These are phyloP conservation scores for Eutrema salsugineum DNA, from an alignment of 441 rosid species.

Conservation along the genomic window DNA sequence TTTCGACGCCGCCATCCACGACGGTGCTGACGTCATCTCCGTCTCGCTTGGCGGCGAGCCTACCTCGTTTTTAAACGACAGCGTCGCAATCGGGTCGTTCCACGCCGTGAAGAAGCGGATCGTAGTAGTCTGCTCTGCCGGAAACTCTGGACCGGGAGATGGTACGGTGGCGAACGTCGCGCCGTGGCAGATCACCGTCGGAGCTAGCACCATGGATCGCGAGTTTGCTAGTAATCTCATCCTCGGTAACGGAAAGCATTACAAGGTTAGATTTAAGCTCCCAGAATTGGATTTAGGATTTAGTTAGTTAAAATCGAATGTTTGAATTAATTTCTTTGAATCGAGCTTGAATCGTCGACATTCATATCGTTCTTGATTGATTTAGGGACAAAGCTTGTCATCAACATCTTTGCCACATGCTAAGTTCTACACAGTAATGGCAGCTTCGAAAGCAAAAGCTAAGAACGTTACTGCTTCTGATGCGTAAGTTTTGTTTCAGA, in stretches of 20 bases:
- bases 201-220: slow-evolving; percentile 71
- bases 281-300: not conserved
- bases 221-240: slow-evolving; percentile 53
- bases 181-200: slow-evolving; percentile 78
- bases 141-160: slow-evolving; percentile 58
- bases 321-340: not conserved
- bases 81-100: slow-evolving; percentile 57
- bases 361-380: not conserved
- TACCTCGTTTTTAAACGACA: slow-evolving; percentile 37
- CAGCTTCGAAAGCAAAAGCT: slow-evolving; percentile 39
- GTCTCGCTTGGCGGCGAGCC: slow-evolving; percentile 54
- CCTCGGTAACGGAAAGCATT: slow-evolving; percentile 44
- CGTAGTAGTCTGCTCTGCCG: slow-evolving; percentile 56
- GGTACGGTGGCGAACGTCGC: slow-evolving; percentile 48
- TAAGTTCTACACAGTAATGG: slow-evolving; percentile 39
- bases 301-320: not conserved
- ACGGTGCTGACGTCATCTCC: slow-evolving; percentile 71
- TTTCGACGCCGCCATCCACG: slow-evolving; percentile 68
- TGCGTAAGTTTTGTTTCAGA: slow-evolving; percentile 36
- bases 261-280: slow-evolving; percentile 37
- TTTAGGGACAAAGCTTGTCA: slow-evolving; percentile 60
- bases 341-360: not conserved
- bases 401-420: slow-evolving; percentile 27
- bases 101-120: slow-evolving; percentile 50
- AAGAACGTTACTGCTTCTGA: slow-evolving; percentile 34